A percentile compares a stretch with the other conserved stretches of the same genome.
These are phyloP conservation scores for Rhizomucor pusillus DNA, from an alignment of 371 early-diverging fungal species.

Conservation along the genomic window DNA sequence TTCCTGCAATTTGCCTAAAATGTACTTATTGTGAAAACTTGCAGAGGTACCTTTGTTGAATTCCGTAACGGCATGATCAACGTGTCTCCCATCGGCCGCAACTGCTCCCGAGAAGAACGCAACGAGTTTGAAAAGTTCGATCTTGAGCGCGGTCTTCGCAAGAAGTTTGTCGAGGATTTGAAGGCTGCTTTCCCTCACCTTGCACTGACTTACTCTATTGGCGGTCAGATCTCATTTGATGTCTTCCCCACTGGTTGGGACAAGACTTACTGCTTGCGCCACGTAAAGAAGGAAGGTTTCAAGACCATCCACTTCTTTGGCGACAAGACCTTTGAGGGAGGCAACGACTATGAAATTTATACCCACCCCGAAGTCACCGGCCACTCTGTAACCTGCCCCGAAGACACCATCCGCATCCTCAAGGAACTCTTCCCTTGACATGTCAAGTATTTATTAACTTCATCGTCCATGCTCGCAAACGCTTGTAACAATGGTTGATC, in stretches of 20 bases:
- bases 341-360: slow-evolving; percentile 99
- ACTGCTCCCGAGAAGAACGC: slow-evolving; percentile 94
- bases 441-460: not conserved
- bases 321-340: slow-evolving; percentile 98
- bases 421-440: slow-evolving; percentile 74
- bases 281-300: slow-evolving; percentile 88
- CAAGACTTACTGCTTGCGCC: slow-evolving; percentile 98
- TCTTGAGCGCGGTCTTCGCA: slow-evolving; percentile 76
- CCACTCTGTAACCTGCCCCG: slow-evolving; percentile 87
- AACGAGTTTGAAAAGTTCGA: slow-evolving; percentile 95
- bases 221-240: slow-evolving; percentile 99
- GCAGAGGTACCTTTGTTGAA: slow-evolving; percentile 98
- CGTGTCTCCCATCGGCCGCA: slow-evolving; percentile 98
- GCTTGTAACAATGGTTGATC: no score
- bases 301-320: slow-evolving; percentile 98
- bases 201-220: slow-evolving; percentile 95
- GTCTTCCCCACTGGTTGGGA: slow-evolving; percentile 99
- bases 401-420: slow-evolving; percentile 88
- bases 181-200: slow-evolving; percentile 87
- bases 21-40: not conserved
- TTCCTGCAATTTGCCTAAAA: not conserved
- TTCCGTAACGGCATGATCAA: slow-evolving; percentile 99
- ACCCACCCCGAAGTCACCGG: slow-evolving; percentile 82
- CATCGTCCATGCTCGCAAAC: no score
- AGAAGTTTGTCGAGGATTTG: slow-evolving; percentile 85